These are phyloP conservation scores for Penicillium angulare DNA, from an alignment of 495 filamentous ascomycete species.

Conservation along the genomic window DNA sequence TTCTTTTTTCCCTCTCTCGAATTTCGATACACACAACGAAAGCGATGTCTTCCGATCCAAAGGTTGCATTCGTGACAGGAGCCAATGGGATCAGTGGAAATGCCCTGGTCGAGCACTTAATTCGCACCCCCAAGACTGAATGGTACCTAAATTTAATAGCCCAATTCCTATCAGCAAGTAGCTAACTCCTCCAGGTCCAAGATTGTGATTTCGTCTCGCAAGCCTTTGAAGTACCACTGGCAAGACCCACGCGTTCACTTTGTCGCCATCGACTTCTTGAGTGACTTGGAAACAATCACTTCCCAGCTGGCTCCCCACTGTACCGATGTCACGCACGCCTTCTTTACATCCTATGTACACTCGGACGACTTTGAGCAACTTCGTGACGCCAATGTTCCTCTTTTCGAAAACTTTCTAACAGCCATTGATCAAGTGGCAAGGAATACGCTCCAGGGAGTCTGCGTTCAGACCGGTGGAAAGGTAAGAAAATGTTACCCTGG, in stretches of 20 bases:
- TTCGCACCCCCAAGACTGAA: conserved; percentile 16
- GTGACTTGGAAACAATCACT: conserved; percentile 6
- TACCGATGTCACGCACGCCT: conserved; percentile 26
- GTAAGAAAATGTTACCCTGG: no score
- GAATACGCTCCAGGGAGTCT: conserved; percentile 16
- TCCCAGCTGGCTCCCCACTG: conserved; percentile 10
- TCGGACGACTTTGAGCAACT: conserved; percentile 27
- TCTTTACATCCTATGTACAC: conserved; percentile 32
- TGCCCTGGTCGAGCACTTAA: conserved; percentile 25
- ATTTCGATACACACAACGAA: no score
- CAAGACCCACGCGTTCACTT: conserved; percentile 25
- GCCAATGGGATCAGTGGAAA: conserved; percentile 33
- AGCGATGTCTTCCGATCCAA: no score
- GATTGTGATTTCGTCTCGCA: conserved; percentile 28
- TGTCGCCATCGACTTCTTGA: conserved; percentile 21
- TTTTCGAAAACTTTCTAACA: conserved; percentile 32
- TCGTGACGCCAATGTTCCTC: conserved; percentile 16
- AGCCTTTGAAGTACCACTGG: conserved; percentile 14
- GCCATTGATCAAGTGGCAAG: conserved; percentile 17
- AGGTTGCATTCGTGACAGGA: background rate
- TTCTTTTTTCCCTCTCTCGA: no score
- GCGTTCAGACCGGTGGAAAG: conserved; percentile 29
- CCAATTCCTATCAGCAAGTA: no score
- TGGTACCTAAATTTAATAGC: no score
- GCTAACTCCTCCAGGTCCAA: conserved; percentile 14